Percentiles rank a stretch among this genome's conserved stretches.
phyloP scores from a whole-genome alignment of 106 monocot genomes.

The Vanilla planifolia region DNA sequence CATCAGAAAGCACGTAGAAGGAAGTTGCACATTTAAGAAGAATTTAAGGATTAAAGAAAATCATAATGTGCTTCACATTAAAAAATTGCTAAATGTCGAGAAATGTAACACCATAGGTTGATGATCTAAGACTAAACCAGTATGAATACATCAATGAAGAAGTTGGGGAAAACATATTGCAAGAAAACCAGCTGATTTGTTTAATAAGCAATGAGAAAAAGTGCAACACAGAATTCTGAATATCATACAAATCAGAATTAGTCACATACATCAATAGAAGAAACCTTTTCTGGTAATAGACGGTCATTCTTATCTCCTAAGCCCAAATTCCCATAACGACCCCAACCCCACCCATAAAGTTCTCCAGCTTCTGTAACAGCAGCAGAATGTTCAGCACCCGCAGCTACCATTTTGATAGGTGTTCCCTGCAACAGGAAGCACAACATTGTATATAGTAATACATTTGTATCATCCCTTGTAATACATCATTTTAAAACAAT shows the following conservation, averaged over 20 bases:
- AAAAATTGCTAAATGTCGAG: too few species aligned
- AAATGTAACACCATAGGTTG: too few species aligned
- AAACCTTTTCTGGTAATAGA: slow-evolving; percentile 75
- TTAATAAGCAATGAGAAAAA: neutral
- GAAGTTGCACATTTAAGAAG: too few species aligned
- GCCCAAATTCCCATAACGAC: slow-evolving; percentile 95
- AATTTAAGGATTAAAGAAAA: too few species aligned
- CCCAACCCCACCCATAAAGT: slow-evolving; percentile 99
- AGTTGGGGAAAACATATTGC: neutral
- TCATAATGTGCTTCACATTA: too few species aligned
- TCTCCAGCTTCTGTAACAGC: slow-evolving; percentile 93
- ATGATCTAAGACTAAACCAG: too few species aligned
- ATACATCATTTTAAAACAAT: too few species aligned
- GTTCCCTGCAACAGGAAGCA: slow-evolving; percentile 51
- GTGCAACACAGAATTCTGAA: neutral
- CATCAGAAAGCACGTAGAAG: too few species aligned
- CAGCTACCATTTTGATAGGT: slow-evolving; percentile 88
- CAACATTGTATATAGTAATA: slow-evolving; percentile 3
- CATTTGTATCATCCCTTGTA: neutral
- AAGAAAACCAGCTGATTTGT: neutral
- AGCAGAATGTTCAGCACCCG: slow-evolving; percentile 95
- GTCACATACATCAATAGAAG: slow-evolving; percentile 41
- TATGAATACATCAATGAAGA: too few species aligned
- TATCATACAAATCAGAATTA: neutral
- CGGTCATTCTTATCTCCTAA: slow-evolving; percentile 90